Evolutionary conservation across 1,139 yeast species (phyloP).

Genomic region (Hemisphaericaspora xylofermentans): DNA sequence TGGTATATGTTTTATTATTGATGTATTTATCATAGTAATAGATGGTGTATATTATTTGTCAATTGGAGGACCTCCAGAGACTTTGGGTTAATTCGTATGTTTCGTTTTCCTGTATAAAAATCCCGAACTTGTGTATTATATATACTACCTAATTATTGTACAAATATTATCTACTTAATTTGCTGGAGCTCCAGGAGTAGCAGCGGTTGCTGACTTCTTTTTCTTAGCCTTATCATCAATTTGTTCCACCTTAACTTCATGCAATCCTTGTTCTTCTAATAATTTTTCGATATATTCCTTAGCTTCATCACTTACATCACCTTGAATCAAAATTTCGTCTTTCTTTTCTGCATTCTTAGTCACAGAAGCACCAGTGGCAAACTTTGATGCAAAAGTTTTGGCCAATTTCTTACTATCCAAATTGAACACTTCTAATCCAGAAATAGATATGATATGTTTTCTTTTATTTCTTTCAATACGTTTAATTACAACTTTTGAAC

Average conservation of each 20-base stretch:
- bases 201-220: constrained; percentile 39
- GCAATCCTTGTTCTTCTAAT: constrained; percentile 77
- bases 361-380: constrained; percentile 97
- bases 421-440: constrained; percentile 86
- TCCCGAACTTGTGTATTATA: not conserved
- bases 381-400: constrained; percentile 88
- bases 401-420: constrained; percentile 89
- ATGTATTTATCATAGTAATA: not conserved
- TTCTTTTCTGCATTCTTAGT: constrained; percentile 88
- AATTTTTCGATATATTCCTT: constrained; percentile 71
- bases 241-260: constrained; percentile 84
- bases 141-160: not conserved
- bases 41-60: not conserved
- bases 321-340: constrained; percentile 90
- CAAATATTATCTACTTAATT: not conserved
- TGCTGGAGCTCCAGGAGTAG: constrained; percentile 7
- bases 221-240: constrained; percentile 80
- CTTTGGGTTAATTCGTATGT: not conserved
- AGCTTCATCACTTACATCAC: constrained; percentile 93
- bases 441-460: constrained; percentile 81
- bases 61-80: not conserved
- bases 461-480: constrained; percentile 89
- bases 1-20: constrained; percentile 2
- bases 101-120: too few species aligned
- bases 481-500: constrained; percentile 79